Base-by-base conservation (phyloP, 139 green algal species). In the Auxenochlorella protothecoides region DNA sequence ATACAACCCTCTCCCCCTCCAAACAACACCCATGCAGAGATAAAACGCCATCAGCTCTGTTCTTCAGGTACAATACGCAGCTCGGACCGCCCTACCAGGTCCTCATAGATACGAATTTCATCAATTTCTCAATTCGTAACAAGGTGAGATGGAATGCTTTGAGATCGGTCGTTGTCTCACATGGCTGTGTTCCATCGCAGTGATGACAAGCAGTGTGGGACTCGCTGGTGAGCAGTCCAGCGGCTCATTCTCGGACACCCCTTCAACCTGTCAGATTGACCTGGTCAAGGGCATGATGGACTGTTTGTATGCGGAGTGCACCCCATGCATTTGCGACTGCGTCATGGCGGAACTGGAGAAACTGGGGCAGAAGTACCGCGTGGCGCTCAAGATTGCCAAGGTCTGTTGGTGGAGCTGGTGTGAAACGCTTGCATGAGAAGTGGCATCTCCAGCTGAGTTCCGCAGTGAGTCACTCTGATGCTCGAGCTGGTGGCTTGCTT, bases 41-140 rank as follows among this genome's bases (percentile, higher is more conserved):
- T 64, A 96, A 95, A 73, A 80, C 83, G 12, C 90, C 91, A 0
- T 84, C 92, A 3, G 89, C 92, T 11, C 77, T 99, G 53, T 99
- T 98, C 77, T 98, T 98, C 87, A 87, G 90, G 53, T 95, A 98
- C 84, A 99, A 99, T 83, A 92, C 90, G 9, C 89, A 97, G 76
- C 84, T 99, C 13, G 95, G 95, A 2, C 95, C 94, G 16, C 95
- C 95, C 16, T 99, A 99, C 81, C 71, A 79, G 66, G 89, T 99
- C 27, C 79, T 99, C 6, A 84, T 99, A 13, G 95, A 99, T 73
- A 99, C 95, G 68, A 99, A 99, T 86, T 99, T 99, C 86, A 99
- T 99, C 81, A 99, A 99, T 78, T 98, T 99, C 73, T 96, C 90
- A 67, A 97, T 99, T 68, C 91, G 94, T 65, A 99, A 98, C 86